These are phyloP conservation scores for Trichocomaceae sp. DNA, from an alignment of 2,329 filamentous ascomycete species.

Conservation along the genomic window DNA sequence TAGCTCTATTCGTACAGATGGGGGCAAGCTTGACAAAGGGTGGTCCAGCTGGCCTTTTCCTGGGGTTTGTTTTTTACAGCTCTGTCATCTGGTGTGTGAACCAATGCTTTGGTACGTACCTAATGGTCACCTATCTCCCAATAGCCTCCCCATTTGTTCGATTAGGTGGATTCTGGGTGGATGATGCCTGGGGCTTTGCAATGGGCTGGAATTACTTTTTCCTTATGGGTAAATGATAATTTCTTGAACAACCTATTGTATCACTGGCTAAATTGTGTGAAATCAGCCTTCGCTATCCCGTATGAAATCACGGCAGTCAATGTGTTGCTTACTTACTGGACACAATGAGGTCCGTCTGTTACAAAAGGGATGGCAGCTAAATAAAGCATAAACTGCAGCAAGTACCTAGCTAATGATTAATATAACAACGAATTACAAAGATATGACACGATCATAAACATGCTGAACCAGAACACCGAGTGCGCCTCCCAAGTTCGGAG, in stretches of 20 bases:
- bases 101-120: constrained; percentile 7
- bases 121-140: constrained; percentile 75
- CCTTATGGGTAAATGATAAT: neutral
- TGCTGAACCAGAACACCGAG: no score
- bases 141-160: constrained; percentile 72
- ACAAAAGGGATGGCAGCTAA: no score
- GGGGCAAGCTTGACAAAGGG: constrained; percentile 32
- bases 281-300: constrained; percentile 7
- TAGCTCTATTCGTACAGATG: constrained; percentile 34
- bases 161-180: constrained; percentile 71
- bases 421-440: no score
- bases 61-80: constrained; percentile 23
- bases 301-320: constrained; percentile 8
- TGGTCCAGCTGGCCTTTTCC: constrained; percentile 33
- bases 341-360: no score
- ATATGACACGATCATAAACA: no score
- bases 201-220: constrained; percentile 52
- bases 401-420: no score
- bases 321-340: constrained; percentile 3
- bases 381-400: no score
- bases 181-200: constrained; percentile 76
- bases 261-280: neutral
- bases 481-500: no score
- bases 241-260: neutral
- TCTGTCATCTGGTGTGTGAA: constrained; percentile 7